phyloP scores from a whole-genome alignment of 352 stramenopile species.

The Peronospora destructor region DNA sequence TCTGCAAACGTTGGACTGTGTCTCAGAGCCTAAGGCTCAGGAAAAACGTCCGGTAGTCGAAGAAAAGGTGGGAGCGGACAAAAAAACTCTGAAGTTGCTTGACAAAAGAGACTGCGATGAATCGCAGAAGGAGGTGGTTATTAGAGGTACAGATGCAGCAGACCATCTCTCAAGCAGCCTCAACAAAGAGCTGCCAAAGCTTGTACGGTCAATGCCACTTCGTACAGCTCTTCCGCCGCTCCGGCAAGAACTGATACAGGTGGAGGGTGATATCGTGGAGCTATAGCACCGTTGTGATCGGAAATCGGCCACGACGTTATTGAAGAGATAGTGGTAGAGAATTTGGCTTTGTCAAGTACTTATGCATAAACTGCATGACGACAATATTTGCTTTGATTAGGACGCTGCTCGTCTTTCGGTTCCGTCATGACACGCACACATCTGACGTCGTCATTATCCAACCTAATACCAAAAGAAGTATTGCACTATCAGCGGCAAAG shows the following conservation, averaged over 20 bases:
- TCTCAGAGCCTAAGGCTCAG: background rate
- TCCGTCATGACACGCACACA: background rate
- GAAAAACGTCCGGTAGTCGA: background rate
- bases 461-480: constrained; percentile 30
- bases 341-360: constrained; percentile 3
- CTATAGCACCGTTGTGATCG: constrained; percentile 19
- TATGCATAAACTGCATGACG: constrained; percentile 13
- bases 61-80: constrained; percentile 7
- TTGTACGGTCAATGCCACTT: constrained; percentile 31
- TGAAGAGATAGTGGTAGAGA: constrained; percentile 8
- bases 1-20: constrained; percentile 5
- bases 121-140: constrained; percentile 1
- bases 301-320: constrained; percentile 13
- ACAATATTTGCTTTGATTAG: constrained; percentile 29
- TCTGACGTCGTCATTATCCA: constrained; percentile 15
- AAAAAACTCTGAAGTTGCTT: background rate
- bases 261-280: constrained; percentile 59
- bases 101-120: background rate
- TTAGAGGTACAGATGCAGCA: constrained; percentile 9
- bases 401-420: constrained; percentile 5
- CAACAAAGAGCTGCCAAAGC: constrained; percentile 21
- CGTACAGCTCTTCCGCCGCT: constrained; percentile 28
- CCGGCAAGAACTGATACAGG: constrained; percentile 42
- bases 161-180: constrained; percentile 9
- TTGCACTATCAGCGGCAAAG: constrained; percentile 24